Evolutionary conservation across 208 protist genomes (phyloP).

Genomic region (Trypanosoma conorhini): DNA sequence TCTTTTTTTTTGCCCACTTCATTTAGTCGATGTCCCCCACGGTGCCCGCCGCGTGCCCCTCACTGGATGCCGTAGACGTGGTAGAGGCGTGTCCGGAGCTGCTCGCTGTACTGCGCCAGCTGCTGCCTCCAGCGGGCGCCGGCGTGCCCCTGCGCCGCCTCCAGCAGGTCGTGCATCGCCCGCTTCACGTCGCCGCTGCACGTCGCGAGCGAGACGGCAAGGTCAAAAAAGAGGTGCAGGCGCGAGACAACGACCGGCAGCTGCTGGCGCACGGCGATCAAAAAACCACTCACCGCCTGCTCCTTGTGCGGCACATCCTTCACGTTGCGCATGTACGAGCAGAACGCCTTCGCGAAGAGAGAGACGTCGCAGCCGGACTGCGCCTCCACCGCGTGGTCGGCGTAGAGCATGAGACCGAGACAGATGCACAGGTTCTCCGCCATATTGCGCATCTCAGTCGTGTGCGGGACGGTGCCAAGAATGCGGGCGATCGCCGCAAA

Average conservation of each 20-base stretch:
- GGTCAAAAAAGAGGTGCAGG: slow-evolving; percentile 66
- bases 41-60: background rate
- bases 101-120: slow-evolving; percentile 41
- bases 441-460: slow-evolving; percentile 83
- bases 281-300: slow-evolving; percentile 55
- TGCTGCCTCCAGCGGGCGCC: slow-evolving; percentile 48
- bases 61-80: slow-evolving; percentile 69
- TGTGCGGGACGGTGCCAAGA: slow-evolving; percentile 35
- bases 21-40: slow-evolving; percentile 3
- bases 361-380: slow-evolving; percentile 42
- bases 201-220: slow-evolving; percentile 45
- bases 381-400: slow-evolving; percentile 44
- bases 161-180: slow-evolving; percentile 49
- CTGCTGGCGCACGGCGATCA: slow-evolving; percentile 49
- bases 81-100: slow-evolving; percentile 59
- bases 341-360: slow-evolving; percentile 58
- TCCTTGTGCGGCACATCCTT: slow-evolving; percentile 55
- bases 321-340: slow-evolving; percentile 79
- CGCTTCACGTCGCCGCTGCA: slow-evolving; percentile 46
- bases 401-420: slow-evolving; percentile 73
- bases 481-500: slow-evolving; percentile 49
- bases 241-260: slow-evolving; percentile 28
- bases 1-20: slow-evolving; percentile 3
- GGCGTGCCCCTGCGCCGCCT: slow-evolving; percentile 31
- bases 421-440: slow-evolving; percentile 80